Conservation (phyloP, 805 yeast species). For the Candida germanica region DNA sequence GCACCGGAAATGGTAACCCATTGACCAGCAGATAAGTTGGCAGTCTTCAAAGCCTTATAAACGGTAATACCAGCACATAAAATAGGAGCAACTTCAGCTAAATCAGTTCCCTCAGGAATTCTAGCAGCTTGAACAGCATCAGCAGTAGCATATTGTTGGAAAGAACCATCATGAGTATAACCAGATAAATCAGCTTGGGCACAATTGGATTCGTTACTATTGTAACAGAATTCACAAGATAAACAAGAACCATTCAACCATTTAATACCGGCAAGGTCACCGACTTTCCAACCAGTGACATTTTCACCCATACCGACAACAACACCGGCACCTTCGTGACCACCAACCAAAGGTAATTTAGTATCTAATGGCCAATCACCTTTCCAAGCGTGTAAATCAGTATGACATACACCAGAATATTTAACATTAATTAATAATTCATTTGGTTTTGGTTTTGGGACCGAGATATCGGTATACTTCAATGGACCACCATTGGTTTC, state of each 20-base stretch:
- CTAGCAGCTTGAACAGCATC: constrained; percentile 63
- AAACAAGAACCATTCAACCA: constrained; percentile 48
- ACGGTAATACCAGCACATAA: constrained; percentile 69
- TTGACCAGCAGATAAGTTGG: constrained; percentile 58
- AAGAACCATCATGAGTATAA: constrained; percentile 70
- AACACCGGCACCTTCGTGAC: constrained; percentile 49
- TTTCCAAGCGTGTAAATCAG: constrained; percentile 47
- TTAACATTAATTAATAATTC: constrained; percentile 43
- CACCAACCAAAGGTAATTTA: constrained; percentile 46
- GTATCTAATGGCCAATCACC: constrained; percentile 47
- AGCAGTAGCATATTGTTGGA: constrained; percentile 66
- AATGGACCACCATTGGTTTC: constrained; percentile 43
- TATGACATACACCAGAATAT: constrained; percentile 47
- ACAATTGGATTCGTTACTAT: constrained; percentile 51
- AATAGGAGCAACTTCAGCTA: constrained; percentile 58
- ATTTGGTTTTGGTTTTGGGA: constrained; percentile 38
- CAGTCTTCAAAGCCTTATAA: constrained; percentile 64
- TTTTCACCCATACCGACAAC: constrained; percentile 42
- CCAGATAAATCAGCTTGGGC: constrained; percentile 67
- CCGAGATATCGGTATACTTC: constrained; percentile 40
- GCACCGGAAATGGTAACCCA: constrained; percentile 79
- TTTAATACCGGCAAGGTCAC: constrained; percentile 44
- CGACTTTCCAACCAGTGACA: constrained; percentile 42
- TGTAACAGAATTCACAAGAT: constrained; percentile 41
- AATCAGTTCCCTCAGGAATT: constrained; percentile 53